Evolutionary conservation across 2,329 filamentous ascomycete species (phyloP), one percentile per base, ranked within the genome.

Genomic region (Talaromyces islandicus): DNA sequence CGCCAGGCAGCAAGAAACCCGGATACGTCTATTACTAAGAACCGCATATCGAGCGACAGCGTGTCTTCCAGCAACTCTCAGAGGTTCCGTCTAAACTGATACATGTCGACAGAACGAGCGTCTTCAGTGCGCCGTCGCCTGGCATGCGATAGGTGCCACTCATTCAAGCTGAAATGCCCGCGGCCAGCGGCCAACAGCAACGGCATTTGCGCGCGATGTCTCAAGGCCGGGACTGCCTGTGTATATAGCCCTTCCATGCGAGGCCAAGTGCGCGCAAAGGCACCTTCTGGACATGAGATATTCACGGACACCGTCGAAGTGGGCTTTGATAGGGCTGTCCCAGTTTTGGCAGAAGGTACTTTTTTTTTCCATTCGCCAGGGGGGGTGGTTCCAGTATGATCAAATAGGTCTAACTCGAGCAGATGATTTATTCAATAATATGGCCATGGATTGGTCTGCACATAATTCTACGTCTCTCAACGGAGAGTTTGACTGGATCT

Each of bases 61-160:
- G 30, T 35, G 32, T 35, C 32, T 35, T 35, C 12, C 12, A 14
- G 14, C 17, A n/a, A 11, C 41, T 5, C 19, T 19, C 41, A 55
- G 2, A 24, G 10, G 4, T 35, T 17, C 14, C 27, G 19, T 4
- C 54, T 30, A 12, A 41, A 25, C 32, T 24, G 12, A 38, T 14
- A 24, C 12, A 60, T 60, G 58, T 56, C 58, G 41, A 60, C 25
- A 25, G 30, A 50, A 30, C 52, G 51, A 14, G 24, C 29, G 3
- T 27, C 32, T 27, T 52, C 48, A 4, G 21, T 59, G 30, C 58
- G 58, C 12, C 58, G 54, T n/a, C 58, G 58, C 21, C 50, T 60
- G 41, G 58, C 58, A 19, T 60, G 58, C 27, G 58, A 60, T 53
- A 46, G 58, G 21, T 60, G 58, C 48, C 58, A 60, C 50, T 56